Evolutionary conservation across 768 basidiomycete species (phyloP), one percentile per base, ranked within the genome.

Genomic region (Russula sp.): DNA sequence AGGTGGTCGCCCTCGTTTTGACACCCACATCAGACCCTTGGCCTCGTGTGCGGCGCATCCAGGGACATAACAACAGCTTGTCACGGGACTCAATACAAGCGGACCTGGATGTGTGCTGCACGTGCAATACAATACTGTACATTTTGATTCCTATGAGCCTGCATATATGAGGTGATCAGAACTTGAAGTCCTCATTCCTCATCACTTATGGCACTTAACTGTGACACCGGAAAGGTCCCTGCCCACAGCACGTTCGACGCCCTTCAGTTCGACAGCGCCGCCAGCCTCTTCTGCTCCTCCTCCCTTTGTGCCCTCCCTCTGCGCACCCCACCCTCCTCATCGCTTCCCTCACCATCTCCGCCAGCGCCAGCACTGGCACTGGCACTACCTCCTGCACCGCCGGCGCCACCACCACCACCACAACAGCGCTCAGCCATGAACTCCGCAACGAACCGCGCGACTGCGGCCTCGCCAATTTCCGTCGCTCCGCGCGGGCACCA

Each of bases 401-500:
- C 22, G 1, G 22, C 22, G 22, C 22, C 22, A 27, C 22, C 22
- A 27, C 22, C 35, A 31, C 34, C 18, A 10, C 49, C 7, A 4
- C n/a, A n/a, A n/a, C 50, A 31, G 14, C 70, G 70, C 51, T 76
- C 80, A 40, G 83, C 79, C 88, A 93, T 91, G 68, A 94, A 89
- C 68, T 89, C 85, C 2, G 85, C 85, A 2, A 96, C 79, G 69
- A 96, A 96, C 59, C 75, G 76, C 1, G 85, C 89, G 9, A 94
- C 77, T 11, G 79, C 85, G 62, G 79, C 75, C 73, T 97, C 95
- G 1, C 91, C 88, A 4, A 97, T 83, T 74, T 98, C 95, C 39
- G 83, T 82, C 42, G 87, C 82, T 2, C 92, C 86, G 35, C 91
- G 80, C 32, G 80, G 76, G 3, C 94, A 94, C 94, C 94, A 98